Percentiles rank a stretch among this genome's conserved stretches.
phyloP scores from a whole-genome alignment of 106 monocot genomes.

The Agapanthus africanus region DNA sequence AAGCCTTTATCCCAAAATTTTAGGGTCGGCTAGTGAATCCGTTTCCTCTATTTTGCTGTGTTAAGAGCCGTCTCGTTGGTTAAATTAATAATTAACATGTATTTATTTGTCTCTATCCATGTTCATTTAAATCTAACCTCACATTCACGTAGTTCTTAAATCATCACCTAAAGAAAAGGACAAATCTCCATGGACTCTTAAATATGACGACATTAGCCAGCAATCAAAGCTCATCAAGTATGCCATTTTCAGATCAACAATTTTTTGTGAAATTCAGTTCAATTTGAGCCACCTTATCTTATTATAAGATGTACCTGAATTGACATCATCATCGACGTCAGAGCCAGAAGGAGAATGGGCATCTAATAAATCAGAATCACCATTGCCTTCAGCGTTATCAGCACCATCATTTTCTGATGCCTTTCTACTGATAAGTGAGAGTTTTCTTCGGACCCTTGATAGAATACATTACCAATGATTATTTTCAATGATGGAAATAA shows the following conservation, averaged over 20 bases:
- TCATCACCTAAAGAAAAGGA: too few species aligned
- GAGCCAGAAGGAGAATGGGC: slow-evolving; percentile 21
- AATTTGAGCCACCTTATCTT: not conserved
- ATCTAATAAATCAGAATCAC: slow-evolving; percentile 26
- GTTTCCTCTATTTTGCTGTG: too few species aligned
- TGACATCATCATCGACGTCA: slow-evolving; percentile 42
- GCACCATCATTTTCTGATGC: slow-evolving; percentile 24
- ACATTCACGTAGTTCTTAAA: too few species aligned
- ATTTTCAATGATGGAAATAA: not conserved
- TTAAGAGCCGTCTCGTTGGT: too few species aligned
- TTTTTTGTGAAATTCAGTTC: not conserved
- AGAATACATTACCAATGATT: slow-evolving; percentile 8
- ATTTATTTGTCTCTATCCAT: too few species aligned
- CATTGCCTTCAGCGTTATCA: slow-evolving; percentile 1
- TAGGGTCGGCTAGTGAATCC: too few species aligned
- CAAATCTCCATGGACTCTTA: too few species aligned
- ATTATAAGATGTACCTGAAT: slow-evolving; percentile 33
- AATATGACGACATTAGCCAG: not conserved
- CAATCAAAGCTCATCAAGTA: not conserved
- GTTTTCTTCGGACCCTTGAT: slow-evolving; percentile 24
- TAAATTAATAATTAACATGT: too few species aligned
- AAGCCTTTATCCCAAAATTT: too few species aligned
- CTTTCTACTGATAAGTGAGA: slow-evolving; percentile 13
- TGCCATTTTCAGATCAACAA: too few species aligned
- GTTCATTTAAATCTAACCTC: too few species aligned